A percentile compares a stretch with the other conserved stretches of the same genome.
Conservation (phyloP, 768 basidiomycete species). For the Lactarius vividus region DNA sequence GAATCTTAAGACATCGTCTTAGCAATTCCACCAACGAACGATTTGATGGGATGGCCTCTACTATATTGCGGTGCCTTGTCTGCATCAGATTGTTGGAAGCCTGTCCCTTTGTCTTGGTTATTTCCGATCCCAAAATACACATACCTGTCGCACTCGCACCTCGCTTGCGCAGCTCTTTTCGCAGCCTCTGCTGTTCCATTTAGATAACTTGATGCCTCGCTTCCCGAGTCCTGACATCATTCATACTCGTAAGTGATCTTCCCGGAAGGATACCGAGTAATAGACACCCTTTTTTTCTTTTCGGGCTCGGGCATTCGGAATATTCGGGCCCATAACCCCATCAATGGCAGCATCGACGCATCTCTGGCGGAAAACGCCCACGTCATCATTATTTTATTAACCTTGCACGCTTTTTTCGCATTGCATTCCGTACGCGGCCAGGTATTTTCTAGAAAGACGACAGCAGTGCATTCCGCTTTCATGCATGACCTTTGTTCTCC, state of each 20-base stretch:
- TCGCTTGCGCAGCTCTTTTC: conserved; percentile 3
- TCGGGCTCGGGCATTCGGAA: conserved; percentile 8
- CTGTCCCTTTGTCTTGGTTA: not conserved
- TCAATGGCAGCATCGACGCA: not conserved
- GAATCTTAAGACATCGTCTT: conserved; percentile 9
- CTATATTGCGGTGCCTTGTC: not conserved
- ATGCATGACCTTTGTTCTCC: conserved; percentile 2
- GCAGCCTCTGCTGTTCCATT: not conserved
- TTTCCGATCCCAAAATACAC: not conserved
- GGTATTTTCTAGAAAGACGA: conserved; percentile 8
- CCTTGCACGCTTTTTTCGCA: conserved; percentile 11
- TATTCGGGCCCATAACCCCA: conserved; percentile 7
- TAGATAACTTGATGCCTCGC: conserved; percentile 3
- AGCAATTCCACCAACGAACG: not conserved
- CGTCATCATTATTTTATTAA: conserved; percentile 16
- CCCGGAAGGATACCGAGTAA: not conserved
- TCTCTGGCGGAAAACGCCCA: conserved; percentile 8
- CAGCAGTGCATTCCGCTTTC: conserved; percentile 1
- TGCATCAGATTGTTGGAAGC: not conserved
- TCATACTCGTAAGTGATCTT: not conserved
- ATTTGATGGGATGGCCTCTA: not conserved
- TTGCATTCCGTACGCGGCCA: not conserved
- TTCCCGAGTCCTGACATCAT: conserved; percentile 11
- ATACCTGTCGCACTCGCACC: conserved; percentile 1
- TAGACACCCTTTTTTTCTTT: not conserved